These are phyloP conservation scores for Oryza glumipatula DNA, from an alignment of 176 grass and related monocot species.

Conservation along the genomic window DNA sequence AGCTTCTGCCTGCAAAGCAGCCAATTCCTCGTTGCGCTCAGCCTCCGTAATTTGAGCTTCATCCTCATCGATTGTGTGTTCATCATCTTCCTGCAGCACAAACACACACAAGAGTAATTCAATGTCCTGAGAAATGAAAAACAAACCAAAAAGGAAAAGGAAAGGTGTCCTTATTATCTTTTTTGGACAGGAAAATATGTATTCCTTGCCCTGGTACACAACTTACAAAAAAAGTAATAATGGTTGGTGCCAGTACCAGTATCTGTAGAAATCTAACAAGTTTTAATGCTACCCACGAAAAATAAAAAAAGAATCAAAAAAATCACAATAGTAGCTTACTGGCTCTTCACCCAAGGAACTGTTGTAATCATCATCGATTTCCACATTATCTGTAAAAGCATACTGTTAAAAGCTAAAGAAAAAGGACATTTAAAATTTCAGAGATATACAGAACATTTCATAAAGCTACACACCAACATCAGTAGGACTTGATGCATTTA, in stretches of 20 bases:
- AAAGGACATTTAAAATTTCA: constrained; percentile 7
- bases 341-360: constrained; percentile 71
- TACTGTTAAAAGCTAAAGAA: constrained; percentile 34
- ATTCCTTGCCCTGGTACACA: background rate
- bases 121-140: background rate
- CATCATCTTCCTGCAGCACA: constrained; percentile 84
- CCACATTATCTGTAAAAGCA: constrained; percentile 56
- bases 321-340: constrained; percentile 55
- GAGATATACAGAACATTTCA: constrained; percentile 28
- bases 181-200: background rate
- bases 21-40: constrained; percentile 81
- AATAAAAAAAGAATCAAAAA: constrained; percentile 10
- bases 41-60: constrained; percentile 90
- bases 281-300: background rate
- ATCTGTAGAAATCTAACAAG: constrained; percentile 13
- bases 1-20: constrained; percentile 87
- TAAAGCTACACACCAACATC: constrained; percentile 46
- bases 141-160: background rate
- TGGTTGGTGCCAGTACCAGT: background rate
- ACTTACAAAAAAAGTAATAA: background rate
- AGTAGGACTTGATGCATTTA: constrained; percentile 36
- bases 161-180: background rate
- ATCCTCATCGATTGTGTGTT: constrained; percentile 82
- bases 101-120: constrained; percentile 22
- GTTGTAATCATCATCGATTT: constrained; percentile 74